Conservation (phyloP, 768 basidiomycete genomes). For the Amylocystis lapponica region DNA sequence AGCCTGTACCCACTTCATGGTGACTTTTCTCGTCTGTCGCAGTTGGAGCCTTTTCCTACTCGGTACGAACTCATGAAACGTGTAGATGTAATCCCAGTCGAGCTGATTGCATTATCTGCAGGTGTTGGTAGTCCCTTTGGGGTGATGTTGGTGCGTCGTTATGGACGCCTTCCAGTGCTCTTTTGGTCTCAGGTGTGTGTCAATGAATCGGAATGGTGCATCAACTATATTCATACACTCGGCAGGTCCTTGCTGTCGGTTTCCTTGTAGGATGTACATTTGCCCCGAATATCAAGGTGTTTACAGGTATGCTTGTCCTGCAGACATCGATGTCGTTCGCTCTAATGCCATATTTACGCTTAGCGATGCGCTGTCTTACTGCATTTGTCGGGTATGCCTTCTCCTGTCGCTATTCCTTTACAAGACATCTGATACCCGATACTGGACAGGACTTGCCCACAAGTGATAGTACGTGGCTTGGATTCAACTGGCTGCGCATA, state of each 20-base stretch:
- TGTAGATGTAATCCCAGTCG: background rate
- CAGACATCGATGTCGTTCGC: background rate
- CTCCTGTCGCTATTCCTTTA: background rate
- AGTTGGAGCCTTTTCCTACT: conserved; percentile 66
- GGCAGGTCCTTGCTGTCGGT: conserved; percentile 46
- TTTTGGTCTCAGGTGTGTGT: conserved; percentile 63
- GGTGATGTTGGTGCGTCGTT: conserved; percentile 60
- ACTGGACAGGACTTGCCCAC: conserved; percentile 43
- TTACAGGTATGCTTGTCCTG: conserved; percentile 38
- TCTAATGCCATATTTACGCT: background rate
- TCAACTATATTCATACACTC: background rate
- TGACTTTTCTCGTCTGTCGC: background rate
- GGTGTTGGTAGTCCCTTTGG: conserved; percentile 56
- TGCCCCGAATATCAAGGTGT: conserved; percentile 49
- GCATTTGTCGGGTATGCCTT: conserved; percentile 49
- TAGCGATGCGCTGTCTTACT: conserved; percentile 57
- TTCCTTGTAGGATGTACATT: conserved; percentile 56
- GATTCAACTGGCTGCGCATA: background rate
- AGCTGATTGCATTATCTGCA: conserved; percentile 10
- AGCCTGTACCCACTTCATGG: background rate
- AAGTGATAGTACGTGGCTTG: conserved; percentile 40
- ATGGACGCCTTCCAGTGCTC: conserved; percentile 58
- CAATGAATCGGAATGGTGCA: background rate
- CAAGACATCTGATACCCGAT: background rate
- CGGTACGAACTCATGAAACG: conserved; percentile 30